Evolutionary conservation across 2,329 filamentous ascomycete genomes (phyloP), one percentile per base, ranked within the genome.

Genomic region (Fusarium sp.): DNA sequence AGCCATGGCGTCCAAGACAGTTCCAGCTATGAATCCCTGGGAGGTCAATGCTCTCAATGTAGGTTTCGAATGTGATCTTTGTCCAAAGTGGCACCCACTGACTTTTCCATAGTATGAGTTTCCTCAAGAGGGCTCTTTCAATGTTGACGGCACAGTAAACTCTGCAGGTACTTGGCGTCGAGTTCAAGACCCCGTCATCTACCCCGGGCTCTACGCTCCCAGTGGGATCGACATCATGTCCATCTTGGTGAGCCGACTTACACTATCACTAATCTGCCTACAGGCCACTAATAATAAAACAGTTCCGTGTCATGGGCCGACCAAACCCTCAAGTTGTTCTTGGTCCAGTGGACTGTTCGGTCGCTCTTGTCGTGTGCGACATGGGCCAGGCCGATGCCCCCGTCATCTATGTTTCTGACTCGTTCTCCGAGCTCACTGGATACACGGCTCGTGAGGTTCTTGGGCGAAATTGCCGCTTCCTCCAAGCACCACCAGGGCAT

Each of bases 351-450:
- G 95, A 97, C 81, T 87, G 94, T 74, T 96, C 94, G 4, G 96
- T 94, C 79, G 92, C 94, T 6, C 91, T 97, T 72, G 89, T 96
- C 24, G 88, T 98, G 45, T 96, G 94, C 82, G 94, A 97, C 81
- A 90, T 95, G 38, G 87, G 89, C 47, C 88, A 89, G 75, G 89
- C 92, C 35, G 94, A 97, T 80, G 85, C 87, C 36, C 94, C 95
- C 6, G 94, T 97, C 68, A 90, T 97, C 14, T 97, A 97, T 80
- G 94, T 91, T 74, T 96, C 94, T 3, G 93, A 95, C 11, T 89
- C 93, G 36, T 98, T 97, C 80, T 89, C 91, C 76, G 85, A 91
- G 12, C 84, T 97, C 72, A 97, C 94, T 0, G 94, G 94, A 35
- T 98, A 97, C 81, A 88, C 89, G 3, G 87, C 88, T 69, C 84